Conservation (phyloP, 129 eudicot genomes). For the Helianthus tuberosus region DNA sequence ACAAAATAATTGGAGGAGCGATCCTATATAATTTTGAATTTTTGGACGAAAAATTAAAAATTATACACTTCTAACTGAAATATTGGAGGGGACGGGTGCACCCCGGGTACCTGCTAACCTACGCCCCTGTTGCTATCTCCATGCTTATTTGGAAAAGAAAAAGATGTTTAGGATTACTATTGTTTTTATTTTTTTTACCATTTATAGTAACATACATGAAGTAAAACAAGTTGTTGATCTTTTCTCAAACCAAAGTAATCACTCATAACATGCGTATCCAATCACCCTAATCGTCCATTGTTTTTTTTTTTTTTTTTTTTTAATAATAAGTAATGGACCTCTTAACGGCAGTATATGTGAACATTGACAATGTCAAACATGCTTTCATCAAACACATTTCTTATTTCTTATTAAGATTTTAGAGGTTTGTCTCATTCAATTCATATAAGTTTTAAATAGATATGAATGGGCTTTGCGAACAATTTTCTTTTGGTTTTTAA, state of each 20-base stretch:
- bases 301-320: no score
- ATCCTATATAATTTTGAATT: no score
- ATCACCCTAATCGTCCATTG: background rate
- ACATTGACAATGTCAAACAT: conserved; percentile 3
- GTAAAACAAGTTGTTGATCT: background rate
- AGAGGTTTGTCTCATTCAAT: no score
- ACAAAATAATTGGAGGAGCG: no score
- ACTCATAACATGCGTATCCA: background rate
- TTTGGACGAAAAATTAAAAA: no score
- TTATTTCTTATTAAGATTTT: background rate
- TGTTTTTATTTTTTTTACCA: background rate
- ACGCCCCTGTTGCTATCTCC: no score
- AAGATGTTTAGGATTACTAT: background rate
- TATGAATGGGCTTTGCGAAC: no score
- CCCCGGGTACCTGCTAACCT: no score
- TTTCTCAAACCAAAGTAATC: background rate
- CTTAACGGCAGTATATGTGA: background rate
- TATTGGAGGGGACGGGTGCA: no score
- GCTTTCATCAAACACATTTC: background rate
- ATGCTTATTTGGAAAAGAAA: background rate
- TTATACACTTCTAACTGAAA: no score
- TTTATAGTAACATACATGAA: background rate
- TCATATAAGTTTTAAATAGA: no score
- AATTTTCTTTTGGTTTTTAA: no score
- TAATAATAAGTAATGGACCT: background rate